phyloP scores from a whole-genome alignment of 1,284 basidiomycete species.

The Golubevia pallescens region DNA sequence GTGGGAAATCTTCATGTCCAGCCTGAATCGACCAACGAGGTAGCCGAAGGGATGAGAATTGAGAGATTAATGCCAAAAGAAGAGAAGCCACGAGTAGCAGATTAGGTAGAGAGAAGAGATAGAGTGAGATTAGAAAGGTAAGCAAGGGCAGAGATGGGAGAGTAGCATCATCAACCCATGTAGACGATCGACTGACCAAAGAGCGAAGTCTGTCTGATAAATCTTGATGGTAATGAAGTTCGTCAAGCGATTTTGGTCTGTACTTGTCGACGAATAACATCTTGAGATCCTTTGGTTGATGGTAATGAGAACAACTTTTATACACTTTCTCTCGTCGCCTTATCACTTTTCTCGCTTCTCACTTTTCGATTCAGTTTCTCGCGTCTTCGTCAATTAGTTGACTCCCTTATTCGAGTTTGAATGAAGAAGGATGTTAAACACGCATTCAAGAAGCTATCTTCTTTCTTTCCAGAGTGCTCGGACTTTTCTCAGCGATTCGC shows the following conservation, averaged over 20 bases:
- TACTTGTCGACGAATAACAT: too few species aligned
- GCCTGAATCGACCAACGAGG: conserved; percentile 68
- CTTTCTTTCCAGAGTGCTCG: too few species aligned
- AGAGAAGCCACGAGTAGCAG: not conserved
- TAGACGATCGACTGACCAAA: conserved; percentile 69
- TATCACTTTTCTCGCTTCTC: too few species aligned
- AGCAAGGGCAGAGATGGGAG: not conserved
- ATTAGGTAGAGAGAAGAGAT: conserved; percentile 6
- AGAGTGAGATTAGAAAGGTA: conserved; percentile 9
- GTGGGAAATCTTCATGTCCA: conserved; percentile 96
- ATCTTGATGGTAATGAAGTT: conserved; percentile 85
- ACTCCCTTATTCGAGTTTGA: too few species aligned
- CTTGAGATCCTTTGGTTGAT: too few species aligned
- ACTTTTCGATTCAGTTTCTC: too few species aligned
- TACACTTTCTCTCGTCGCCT: too few species aligned
- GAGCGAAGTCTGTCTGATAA: conserved; percentile 82
- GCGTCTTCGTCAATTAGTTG: too few species aligned
- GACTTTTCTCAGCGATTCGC: too few species aligned
- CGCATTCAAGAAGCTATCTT: too few species aligned
- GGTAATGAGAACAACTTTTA: too few species aligned
- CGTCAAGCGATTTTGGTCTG: conserved; percentile 81
- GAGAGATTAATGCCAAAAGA: not conserved
- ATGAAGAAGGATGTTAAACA: too few species aligned
- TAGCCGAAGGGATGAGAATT: not conserved
- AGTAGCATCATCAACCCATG: not conserved